Percentiles rank a stretch among this genome's conserved stretches.
Evolutionary conservation across 139 green algal genomes (phyloP).

Genomic region (Chlamydomonas eustigma): DNA sequence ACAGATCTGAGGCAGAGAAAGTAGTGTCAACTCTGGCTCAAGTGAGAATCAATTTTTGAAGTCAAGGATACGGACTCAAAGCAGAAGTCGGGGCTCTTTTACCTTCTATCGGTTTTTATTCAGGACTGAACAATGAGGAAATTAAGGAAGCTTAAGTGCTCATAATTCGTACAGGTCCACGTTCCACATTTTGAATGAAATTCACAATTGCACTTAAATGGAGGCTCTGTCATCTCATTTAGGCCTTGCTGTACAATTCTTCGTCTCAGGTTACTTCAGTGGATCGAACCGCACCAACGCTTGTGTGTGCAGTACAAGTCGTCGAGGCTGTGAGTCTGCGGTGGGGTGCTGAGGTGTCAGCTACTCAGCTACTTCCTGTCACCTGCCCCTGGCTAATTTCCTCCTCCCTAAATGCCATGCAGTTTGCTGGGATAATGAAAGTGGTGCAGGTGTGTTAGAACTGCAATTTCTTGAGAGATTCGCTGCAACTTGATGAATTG

Average conservation of each 20-base stretch:
- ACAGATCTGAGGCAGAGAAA: background rate
- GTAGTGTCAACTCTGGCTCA: background rate
- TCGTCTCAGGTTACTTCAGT: background rate
- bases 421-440: background rate
- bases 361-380: background rate
- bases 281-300: background rate
- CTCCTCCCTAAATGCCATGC: background rate
- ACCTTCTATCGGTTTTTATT: no score
- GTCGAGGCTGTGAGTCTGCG: background rate
- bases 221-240: no score
- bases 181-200: no score
- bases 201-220: no score
- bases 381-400: background rate
- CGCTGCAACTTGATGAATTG: background rate
- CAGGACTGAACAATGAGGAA: no score
- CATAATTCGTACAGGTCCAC: no score
- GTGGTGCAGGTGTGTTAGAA: background rate
- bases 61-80: no score
- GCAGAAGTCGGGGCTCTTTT: no score
- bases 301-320: background rate
- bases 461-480: background rate
- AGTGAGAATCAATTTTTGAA: no score
- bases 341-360: background rate
- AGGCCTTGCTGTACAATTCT: background rate
- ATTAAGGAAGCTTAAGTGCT: no score